Evolutionary conservation across 768 basidiomycete species (phyloP), one percentile per base, ranked within the genome.

Genomic region (Paxillus involutus): DNA sequence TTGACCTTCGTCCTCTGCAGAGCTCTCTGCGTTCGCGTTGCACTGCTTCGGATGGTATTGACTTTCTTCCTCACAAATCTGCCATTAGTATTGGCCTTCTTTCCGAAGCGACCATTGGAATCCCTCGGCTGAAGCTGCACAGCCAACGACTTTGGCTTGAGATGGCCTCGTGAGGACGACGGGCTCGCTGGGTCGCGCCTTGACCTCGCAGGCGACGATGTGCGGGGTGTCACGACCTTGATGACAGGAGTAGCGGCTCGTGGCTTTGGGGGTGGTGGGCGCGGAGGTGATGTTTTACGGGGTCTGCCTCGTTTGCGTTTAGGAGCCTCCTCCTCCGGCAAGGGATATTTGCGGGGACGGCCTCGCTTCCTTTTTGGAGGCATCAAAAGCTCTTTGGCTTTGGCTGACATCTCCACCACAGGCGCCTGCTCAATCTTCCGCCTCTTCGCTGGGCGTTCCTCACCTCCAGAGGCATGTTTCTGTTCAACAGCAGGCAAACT

Each of bases 101-200:
- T 84, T 35, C 84, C 85, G 58, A 89, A 88, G 16, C 85, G 76
- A 41, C 86, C 86, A 57, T 88, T 86, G 16, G 69, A 70, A 49
- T 82, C 80, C 53, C 86, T 77, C 2, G 86, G 86, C 61, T 88
- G 86, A 11, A 70, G 66, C 40, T 79, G 74, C 33, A 75, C 69
- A 6, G 77, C 76, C 14, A 77, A 67, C 3, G 77, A 75, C 60
- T 78, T 75, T 30, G 77, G 73, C 51, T 70, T 76, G 32, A 66
- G 54, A 40, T 59, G 53, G 39, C 58, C 44, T 45, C 62, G 64
- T 21, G 59, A 51, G 14, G 67, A 69, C 19, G 61, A 67, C 19
- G 68, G 59, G 19, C 59, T 70, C 3, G 36, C 43, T 40, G 56
- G 50, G 56, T 63, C 69, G 43, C 54, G 62, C 44, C 59, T 60